Evolutionary conservation across 371 early-diverging fungal genomes (phyloP), one percentile per base, ranked within the genome.

Genomic region (Mortierella sp.): DNA sequence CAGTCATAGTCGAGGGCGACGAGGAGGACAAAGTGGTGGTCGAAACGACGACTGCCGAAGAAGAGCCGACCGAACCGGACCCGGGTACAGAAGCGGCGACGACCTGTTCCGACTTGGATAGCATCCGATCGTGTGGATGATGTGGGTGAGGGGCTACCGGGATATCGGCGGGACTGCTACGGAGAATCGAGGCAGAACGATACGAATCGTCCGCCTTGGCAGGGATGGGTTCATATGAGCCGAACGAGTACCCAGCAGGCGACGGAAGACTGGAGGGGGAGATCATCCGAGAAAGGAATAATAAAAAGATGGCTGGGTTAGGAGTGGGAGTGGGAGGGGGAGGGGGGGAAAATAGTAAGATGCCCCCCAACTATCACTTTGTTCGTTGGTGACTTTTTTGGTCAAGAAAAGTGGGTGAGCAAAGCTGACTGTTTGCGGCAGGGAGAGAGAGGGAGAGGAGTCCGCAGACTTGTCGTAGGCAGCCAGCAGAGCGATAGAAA

Each of bases 181-280:
- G 44, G n/a, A 43, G 47, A 3, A 22, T 24, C 21, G 40, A 14
- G 24, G 49, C 13, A 34, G 51, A 13, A 46, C 16, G 17, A 40
- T n/a, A 19, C 4, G 51, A 17, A 13, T 21, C 19, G 17, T 48
- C 46, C 47, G 40, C 52, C 50, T 61, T 46, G 1, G 12, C 27
- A 5, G 47, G 12, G 52, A 64, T 50, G 49, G 64, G 53, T 16
- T 60, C 68, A 49, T 74, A 48, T 3, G 68, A 60, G 40, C 76
- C 76, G 52, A 74, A 74, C 45, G 76, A 74, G 51, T 74, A 74
- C 25, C 68, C 76, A 21, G 76, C 64, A 10, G 76, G 76, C 4
- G 76, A 67, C 31, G 76, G 76, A 21, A 74, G 57, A 19, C 47
- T 67, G 2, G 76, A 63, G 13, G 76, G 64, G 8, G 68, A 67